Conservation (phyloP, 2,329 filamentous ascomycete genomes). For the Trichophyton benhamiae region DNA sequence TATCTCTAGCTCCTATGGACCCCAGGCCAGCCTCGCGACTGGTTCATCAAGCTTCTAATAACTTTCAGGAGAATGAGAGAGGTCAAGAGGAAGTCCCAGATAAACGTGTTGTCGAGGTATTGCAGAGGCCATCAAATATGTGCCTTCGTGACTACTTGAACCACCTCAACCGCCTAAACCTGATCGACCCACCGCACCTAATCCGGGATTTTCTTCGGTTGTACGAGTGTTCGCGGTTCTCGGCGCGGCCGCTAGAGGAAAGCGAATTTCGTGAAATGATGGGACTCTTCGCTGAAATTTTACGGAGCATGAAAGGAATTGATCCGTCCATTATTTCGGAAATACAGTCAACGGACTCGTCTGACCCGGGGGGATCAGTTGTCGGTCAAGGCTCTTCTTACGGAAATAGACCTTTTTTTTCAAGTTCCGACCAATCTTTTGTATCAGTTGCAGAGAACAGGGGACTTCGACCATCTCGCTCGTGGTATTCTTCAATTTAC, state of each 20-base stretch:
- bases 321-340: constrained; percentile 42
- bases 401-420: not conserved
- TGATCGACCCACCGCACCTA: constrained; percentile 44
- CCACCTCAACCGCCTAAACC: constrained; percentile 55
- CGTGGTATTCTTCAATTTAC: not conserved
- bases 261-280: constrained; percentile 64
- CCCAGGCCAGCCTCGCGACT: constrained; percentile 23
- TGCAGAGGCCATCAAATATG: constrained; percentile 60
- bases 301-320: constrained; percentile 61
- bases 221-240: constrained; percentile 82
- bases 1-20: constrained; percentile 63
- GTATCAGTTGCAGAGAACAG: constrained; percentile 4
- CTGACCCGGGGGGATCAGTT: not conserved
- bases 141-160: constrained; percentile 66
- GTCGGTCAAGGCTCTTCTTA: not conserved
- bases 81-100: constrained; percentile 37
- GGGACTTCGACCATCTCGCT: not conserved
- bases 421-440: constrained; percentile 7
- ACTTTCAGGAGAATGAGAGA: constrained; percentile 1
- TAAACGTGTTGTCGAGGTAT: constrained; percentile 53
- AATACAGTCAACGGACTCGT: constrained; percentile 12
- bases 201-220: constrained; percentile 52
- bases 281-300: constrained; percentile 67
- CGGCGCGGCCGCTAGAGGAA: constrained; percentile 54
- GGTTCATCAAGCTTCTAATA: constrained; percentile 20